Conservation (phyloP, 441 rosid species). For the Heliophila coronopifolia region DNA sequence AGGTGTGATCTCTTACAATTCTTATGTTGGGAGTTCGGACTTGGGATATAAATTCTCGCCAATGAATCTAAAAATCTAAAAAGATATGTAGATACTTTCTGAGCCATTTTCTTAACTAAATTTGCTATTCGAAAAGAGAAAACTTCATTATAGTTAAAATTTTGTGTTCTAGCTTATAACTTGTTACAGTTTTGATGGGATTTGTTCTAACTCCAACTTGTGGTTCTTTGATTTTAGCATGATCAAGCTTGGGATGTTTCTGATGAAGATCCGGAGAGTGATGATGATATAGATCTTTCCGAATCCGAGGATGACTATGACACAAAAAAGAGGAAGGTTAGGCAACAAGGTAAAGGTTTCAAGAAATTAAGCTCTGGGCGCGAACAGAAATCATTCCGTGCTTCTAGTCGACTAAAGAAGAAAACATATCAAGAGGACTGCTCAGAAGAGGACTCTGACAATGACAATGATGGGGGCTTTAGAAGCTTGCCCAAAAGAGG, state of each 20-base stretch:
- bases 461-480: conserved; percentile 59
- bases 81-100: conserved; percentile 2
- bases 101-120: background rate
- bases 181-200: conserved; percentile 13
- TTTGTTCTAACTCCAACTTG: conserved; percentile 19
- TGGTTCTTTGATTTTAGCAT: conserved; percentile 30
- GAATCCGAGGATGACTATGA: conserved; percentile 75
- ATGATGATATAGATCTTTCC: conserved; percentile 54
- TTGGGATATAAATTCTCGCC: background rate
- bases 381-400: conserved; percentile 41
- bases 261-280: conserved; percentile 62
- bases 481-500: conserved; percentile 60
- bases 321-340: conserved; percentile 52
- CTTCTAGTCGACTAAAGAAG: conserved; percentile 55
- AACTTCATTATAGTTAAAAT: background rate
- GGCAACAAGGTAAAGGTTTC: conserved; percentile 56
- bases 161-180: conserved; percentile 13
- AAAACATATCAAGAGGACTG: conserved; percentile 68
- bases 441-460: conserved; percentile 68
- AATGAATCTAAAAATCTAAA: background rate
- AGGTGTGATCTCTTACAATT: conserved; percentile 41
- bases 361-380: conserved; percentile 40
- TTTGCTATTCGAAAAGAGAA: conserved; percentile 1
- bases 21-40: no score
- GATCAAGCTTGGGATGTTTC: conserved; percentile 79